phyloP scores from a whole-genome alignment of 2,329 filamentous ascomycete genomes.

The Neofusicoccum sp. region DNA sequence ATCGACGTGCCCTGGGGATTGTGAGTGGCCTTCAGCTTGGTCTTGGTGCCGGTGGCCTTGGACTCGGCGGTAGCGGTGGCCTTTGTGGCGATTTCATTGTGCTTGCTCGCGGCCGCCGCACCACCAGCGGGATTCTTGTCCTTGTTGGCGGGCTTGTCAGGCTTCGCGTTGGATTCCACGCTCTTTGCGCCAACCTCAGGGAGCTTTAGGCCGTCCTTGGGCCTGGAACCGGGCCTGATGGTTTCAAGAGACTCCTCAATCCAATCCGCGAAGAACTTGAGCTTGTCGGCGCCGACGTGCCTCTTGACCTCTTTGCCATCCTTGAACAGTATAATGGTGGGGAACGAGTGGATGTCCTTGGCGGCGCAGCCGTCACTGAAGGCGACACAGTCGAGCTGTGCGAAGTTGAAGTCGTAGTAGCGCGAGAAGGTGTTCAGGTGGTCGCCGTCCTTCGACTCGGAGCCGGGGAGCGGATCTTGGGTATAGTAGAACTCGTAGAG shows the following conservation, averaged over 20 bases:
- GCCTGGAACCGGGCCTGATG: slow-evolving; percentile 77
- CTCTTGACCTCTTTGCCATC: slow-evolving; percentile 67
- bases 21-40: slow-evolving; percentile 48
- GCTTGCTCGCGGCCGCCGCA: slow-evolving; percentile 28
- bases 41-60: slow-evolving; percentile 43
- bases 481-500: slow-evolving; percentile 95
- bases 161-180: slow-evolving; percentile 41
- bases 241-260: slow-evolving; percentile 76
- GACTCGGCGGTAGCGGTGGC: slow-evolving; percentile 29
- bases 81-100: slow-evolving; percentile 24
- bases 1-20: slow-evolving; percentile 77
- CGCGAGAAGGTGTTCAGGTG: slow-evolving; percentile 68
- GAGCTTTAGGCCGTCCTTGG: slow-evolving; percentile 62
- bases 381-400: slow-evolving; percentile 78
- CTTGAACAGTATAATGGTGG: slow-evolving; percentile 76
- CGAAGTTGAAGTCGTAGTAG: slow-evolving; percentile 90
- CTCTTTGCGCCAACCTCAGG: slow-evolving; percentile 66
- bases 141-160: slow-evolving; percentile 37
- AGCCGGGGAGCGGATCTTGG: slow-evolving; percentile 64
- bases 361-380: slow-evolving; percentile 74
- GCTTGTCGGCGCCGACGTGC: slow-evolving; percentile 65
- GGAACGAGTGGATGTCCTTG: slow-evolving; percentile 67
- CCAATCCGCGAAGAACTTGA: slow-evolving; percentile 64
- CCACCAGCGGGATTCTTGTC: slow-evolving; percentile 36
- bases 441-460: slow-evolving; percentile 47